These are phyloP conservation scores for Pseudocercospora macadamiae DNA, from an alignment of 2,329 filamentous ascomycete genomes.

Conservation along the genomic window DNA sequence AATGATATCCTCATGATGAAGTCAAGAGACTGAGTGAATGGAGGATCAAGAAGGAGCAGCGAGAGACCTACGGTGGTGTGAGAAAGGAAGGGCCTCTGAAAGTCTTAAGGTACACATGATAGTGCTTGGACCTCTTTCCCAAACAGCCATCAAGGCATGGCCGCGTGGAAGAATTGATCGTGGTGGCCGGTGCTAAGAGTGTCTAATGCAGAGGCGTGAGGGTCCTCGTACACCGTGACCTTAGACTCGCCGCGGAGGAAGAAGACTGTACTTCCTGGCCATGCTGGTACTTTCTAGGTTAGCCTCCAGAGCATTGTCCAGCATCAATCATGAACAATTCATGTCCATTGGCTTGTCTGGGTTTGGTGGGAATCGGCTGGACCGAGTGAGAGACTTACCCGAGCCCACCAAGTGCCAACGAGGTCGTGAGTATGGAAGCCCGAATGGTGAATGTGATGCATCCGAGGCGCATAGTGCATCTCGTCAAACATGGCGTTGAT, in stretches of 20 bases:
- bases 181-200: background rate
- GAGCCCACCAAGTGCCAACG: background rate
- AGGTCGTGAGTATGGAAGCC: background rate
- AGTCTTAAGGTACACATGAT: background rate
- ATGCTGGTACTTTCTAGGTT: background rate
- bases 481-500: too few relatives aligned
- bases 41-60: background rate
- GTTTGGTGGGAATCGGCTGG: background rate
- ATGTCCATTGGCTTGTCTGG: background rate
- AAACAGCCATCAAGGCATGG: background rate
- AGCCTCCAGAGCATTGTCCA: background rate
- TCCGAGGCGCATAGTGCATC: too few relatives aligned
- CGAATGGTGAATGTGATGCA: background rate
- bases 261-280: background rate
- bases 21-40: background rate
- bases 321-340: too few relatives aligned
- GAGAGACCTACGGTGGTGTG: background rate
- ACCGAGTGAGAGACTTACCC: background rate
- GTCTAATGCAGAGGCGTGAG: background rate
- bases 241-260: background rate
- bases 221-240: background rate
- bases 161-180: background rate
- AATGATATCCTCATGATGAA: conserved; percentile 1
- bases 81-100: background rate
- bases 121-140: background rate